Conservation (phyloP, 306 rosid species). For the Ammopiptanthus mongolicus region DNA sequence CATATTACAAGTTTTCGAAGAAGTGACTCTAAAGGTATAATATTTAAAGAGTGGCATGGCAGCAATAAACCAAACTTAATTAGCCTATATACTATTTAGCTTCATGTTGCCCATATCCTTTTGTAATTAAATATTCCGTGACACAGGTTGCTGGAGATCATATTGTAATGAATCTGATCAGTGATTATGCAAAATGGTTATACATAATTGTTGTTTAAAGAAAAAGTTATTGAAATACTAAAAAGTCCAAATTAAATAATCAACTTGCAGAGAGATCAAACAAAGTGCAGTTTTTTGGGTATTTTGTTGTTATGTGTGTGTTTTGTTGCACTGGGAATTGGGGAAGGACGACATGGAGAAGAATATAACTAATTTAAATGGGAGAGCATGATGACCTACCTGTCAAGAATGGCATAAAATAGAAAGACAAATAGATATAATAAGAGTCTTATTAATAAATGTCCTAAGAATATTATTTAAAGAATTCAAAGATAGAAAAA, state of each 20-base stretch:
- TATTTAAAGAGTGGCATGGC: constrained; percentile 35
- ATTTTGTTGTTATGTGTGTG: constrained; percentile 39
- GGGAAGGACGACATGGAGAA: constrained; percentile 21
- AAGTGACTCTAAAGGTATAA: constrained; percentile 36
- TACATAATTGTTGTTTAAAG: constrained; percentile 22
- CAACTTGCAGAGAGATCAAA: constrained; percentile 30
- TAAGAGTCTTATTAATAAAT: background rate
- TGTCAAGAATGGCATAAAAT: constrained; percentile 47
- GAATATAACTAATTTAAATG: constrained; percentile 48
- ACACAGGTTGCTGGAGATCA: constrained; percentile 17
- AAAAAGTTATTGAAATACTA: constrained; percentile 26
- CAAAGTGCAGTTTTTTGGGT: constrained; percentile 52
- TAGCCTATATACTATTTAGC: background rate
- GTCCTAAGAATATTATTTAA: too few species aligned
- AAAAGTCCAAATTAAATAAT: constrained; percentile 26
- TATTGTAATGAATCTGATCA: constrained; percentile 35
- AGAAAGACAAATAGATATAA: constrained; percentile 15
- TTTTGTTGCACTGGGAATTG: constrained; percentile 27
- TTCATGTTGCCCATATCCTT: constrained; percentile 24
- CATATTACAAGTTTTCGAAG: constrained; percentile 38
- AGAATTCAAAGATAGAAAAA: too few species aligned
- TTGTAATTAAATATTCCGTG: background rate
- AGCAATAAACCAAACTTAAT: constrained; percentile 28
- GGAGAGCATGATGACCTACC: constrained; percentile 74
- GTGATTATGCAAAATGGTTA: constrained; percentile 33